Base-by-base conservation (phyloP, 192 early-diverging fungal species). In the Diversispora eburnea region DNA sequence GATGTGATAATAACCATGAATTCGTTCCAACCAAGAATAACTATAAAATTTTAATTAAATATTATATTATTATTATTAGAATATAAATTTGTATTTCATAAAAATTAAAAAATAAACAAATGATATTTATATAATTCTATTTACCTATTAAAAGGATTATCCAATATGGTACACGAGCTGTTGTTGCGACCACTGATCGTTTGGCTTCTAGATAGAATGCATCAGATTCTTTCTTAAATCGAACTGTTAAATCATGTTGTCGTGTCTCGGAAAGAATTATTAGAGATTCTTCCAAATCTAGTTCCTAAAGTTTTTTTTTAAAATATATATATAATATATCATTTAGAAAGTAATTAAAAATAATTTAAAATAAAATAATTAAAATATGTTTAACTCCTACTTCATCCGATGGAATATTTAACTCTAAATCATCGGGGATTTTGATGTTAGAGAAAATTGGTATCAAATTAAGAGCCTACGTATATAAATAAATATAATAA, bases 11-110 rank as follows among this genome's bases (percentile, higher is more conserved):
- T 84, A 0, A 90, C 72, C 79, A 94, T 85, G 39, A 95, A 91
- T 80, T 99, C 98, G 74, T 99, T 99, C 94, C 95, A 99, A 22
- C 98, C 98, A 5, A 99, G 83, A 10, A 91, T 71, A 5, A 96
- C 77, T 47, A 93, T 80, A 33, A 33, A 33, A 33, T 33, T 33
- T 33, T 33, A 33, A 2, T n/a, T n/a, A n/a, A n/a, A n/a, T n/a
- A 33, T 67, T 72, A 73, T 20, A 58, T n/a, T 4, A 22, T 12
- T 41, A 33, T 63, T 8, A 62, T 62, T 62, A 42, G 6, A 41
- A 43, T 9, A 9, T 41, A 42, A 43, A 22, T 46, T 9, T 41
- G 20, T 33, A 62, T 41, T 41, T 45, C 43, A 13, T 13, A 17
- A 54, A 54, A 52, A 52, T 17, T 17, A 54, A 54, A 10, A 54